Percentiles rank a stretch among this genome's conserved stretches.
phyloP scores from a whole-genome alignment of 208 protist genomes.

The Leishmania martiniquensis region DNA sequence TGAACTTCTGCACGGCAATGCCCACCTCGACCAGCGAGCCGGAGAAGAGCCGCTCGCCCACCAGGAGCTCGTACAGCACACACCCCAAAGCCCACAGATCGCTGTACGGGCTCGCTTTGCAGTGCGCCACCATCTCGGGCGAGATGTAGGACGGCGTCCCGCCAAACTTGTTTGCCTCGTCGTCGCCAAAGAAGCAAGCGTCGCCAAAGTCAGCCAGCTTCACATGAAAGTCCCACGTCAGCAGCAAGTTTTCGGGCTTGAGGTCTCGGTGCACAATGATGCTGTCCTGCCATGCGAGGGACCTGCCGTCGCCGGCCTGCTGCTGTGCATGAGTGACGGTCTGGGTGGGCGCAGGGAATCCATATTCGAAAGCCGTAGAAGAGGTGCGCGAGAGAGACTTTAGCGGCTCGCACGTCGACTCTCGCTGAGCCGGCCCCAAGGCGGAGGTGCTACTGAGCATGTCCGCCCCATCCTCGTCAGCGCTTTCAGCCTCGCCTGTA shows the following conservation, averaged over 20 bases:
- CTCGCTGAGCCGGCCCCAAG: not conserved
- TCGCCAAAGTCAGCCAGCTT: constrained; percentile 81
- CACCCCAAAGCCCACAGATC: constrained; percentile 99
- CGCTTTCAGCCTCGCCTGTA: not conserved
- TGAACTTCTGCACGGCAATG: constrained; percentile 59
- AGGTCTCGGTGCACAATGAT: constrained; percentile 84
- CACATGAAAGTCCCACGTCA: constrained; percentile 68
- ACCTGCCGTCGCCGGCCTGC: constrained; percentile 9
- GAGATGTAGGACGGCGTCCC: constrained; percentile 80
- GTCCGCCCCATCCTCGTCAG: not conserved
- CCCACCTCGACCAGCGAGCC: constrained; percentile 29
- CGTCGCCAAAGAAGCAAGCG: constrained; percentile 76
- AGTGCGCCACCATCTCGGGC: constrained; percentile 86
- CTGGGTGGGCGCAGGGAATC: not conserved
- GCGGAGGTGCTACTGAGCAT: not conserved
- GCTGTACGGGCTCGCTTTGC: constrained; percentile 75
- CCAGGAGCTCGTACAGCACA: constrained; percentile 93
- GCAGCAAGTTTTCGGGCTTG: constrained; percentile 87
- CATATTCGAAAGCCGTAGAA: not conserved
- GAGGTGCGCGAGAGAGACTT: not conserved
- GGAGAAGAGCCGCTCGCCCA: constrained; percentile 25
- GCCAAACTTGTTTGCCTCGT: constrained; percentile 66
- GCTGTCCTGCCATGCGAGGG: constrained; percentile 33
- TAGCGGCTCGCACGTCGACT: not conserved
- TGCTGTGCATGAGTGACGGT: not conserved